phyloP scores from a whole-genome alignment of 495 filamentous ascomycete species.

The Aspergillus haitiensis region DNA sequence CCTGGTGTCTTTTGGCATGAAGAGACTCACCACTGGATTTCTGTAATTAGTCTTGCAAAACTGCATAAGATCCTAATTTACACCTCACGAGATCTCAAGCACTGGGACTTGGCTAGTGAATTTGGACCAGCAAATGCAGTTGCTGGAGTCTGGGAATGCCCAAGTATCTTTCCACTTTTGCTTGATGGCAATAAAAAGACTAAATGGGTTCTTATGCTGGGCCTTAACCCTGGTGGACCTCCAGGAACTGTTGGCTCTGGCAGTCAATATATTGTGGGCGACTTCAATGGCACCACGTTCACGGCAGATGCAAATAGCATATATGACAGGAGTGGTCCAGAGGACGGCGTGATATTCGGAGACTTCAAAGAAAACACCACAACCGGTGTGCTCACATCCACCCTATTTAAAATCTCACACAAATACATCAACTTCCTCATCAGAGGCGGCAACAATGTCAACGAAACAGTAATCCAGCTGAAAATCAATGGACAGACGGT shows the following conservation, averaged over 20 bases:
- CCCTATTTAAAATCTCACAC: no score
- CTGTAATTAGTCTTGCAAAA: slow-evolving; percentile 47
- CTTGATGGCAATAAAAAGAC: slow-evolving; percentile 31
- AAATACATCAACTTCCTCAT: no score
- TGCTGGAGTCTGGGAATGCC: slow-evolving; percentile 61
- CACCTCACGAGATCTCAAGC: slow-evolving; percentile 52
- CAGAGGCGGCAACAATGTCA: no score
- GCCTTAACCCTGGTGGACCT: slow-evolving; percentile 59
- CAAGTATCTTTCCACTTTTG: slow-evolving; percentile 46
- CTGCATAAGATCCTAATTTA: slow-evolving; percentile 56
- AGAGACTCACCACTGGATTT: slow-evolving; percentile 48
- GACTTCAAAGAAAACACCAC: no score
- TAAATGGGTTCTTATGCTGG: slow-evolving; percentile 52
- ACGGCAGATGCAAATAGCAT: slow-evolving; percentile 8
- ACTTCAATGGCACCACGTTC: slow-evolving; percentile 41
- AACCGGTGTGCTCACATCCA: no score
- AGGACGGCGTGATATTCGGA: no score
- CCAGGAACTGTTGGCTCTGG: slow-evolving; percentile 47
- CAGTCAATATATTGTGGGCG: slow-evolving; percentile 39
- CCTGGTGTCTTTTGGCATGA: slow-evolving; percentile 57
- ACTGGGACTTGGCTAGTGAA: slow-evolving; percentile 55
- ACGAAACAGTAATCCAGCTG: no score
- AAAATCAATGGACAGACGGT: no score
- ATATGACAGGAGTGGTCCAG: neutral
- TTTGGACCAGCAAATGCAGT: slow-evolving; percentile 53